phyloP scores from a whole-genome alignment of 306 rosid species.

The Malus sieversii region DNA sequence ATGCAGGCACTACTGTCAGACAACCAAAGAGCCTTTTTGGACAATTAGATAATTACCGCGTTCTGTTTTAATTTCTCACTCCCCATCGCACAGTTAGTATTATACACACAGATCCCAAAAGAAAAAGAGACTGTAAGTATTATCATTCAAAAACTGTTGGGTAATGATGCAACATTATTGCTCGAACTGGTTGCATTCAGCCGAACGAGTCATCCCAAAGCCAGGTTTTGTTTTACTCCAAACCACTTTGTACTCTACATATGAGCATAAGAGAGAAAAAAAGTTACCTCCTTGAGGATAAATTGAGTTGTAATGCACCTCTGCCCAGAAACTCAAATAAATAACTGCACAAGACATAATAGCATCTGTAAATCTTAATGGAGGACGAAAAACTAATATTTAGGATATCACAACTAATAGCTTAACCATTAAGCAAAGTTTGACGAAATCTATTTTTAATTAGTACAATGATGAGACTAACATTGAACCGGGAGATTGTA shows the following conservation, averaged over 20 bases:
- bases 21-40: not conserved
- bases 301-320: constrained; percentile 93
- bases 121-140: not conserved
- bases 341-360: constrained; percentile 46
- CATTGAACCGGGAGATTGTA: not conserved
- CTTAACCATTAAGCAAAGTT: not conserved
- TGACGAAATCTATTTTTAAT: not conserved
- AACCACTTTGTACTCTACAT: not conserved
- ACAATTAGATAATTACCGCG: not conserved
- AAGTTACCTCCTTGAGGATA: constrained; percentile 72
- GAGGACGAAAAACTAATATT: not conserved
- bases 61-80: not conserved
- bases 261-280: constrained; percentile 1
- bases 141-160: not conserved
- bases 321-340: constrained; percentile 94
- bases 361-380: not conserved
- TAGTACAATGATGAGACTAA: not conserved
- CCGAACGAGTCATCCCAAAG: not conserved
- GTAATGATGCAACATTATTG: not conserved
- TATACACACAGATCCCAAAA: not conserved
- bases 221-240: not conserved
- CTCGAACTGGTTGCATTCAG: not conserved
- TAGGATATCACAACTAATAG: not conserved
- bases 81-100: not conserved
- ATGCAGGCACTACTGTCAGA: not conserved